These are phyloP conservation scores for Bolboschoenoplectus hybrid DNA, from an alignment of 202 grass and related monocot genomes.

Conservation along the genomic window DNA sequence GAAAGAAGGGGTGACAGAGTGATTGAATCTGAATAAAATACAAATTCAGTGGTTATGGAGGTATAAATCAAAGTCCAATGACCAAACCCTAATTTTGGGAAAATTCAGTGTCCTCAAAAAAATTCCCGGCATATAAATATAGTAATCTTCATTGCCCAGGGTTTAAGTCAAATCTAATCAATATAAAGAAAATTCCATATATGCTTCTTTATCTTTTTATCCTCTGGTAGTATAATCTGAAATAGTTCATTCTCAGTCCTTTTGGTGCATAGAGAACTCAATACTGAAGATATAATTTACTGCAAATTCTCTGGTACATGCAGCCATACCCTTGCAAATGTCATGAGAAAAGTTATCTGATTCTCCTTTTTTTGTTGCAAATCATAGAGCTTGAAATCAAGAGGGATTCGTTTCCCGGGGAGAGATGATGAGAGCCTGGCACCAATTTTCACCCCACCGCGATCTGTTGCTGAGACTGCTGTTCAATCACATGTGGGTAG, in stretches of 20 bases:
- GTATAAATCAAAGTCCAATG: not conserved
- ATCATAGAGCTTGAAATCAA: conserved; percentile 95
- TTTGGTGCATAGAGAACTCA: conserved; percentile 24
- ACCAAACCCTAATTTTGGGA: not conserved
- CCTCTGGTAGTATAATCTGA: not conserved
- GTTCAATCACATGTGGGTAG: conserved; percentile 29
- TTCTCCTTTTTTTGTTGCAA: conserved; percentile 32
- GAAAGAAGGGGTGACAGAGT: not conserved
- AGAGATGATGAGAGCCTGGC: conserved; percentile 78
- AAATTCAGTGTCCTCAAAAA: not conserved
- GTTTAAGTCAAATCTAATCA: conserved; percentile 1
- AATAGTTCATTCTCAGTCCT: not conserved
- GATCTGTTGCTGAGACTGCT: conserved; percentile 66
- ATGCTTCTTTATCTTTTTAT: not conserved
- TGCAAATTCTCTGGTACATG: not conserved
- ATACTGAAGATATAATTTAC: not conserved
- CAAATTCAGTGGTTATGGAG: not conserved
- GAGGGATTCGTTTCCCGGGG: conserved; percentile 84
- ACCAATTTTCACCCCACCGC: conserved; percentile 78
- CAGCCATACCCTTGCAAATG: conserved; percentile 1
- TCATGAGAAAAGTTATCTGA: conserved; percentile 15
- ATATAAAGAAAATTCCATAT: not conserved
- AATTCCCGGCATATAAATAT: not conserved
- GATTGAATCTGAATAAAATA: not conserved
- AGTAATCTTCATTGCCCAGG: not conserved